Conservation (phyloP, 805 yeast genomes). For the Candida endomychidarum region DNA sequence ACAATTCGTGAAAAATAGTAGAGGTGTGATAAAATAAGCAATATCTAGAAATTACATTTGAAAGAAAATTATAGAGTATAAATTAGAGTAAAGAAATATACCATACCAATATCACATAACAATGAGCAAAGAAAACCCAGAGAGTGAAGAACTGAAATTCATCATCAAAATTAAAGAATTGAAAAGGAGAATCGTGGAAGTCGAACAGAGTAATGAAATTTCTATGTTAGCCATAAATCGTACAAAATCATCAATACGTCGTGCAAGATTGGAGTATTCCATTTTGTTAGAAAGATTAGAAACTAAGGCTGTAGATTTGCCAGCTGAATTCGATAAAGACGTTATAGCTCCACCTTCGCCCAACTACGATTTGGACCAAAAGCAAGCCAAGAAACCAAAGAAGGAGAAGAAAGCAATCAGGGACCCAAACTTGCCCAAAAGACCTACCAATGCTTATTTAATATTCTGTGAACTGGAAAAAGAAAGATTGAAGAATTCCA, state of each 20-base stretch:
- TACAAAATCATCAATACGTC: constrained; percentile 69
- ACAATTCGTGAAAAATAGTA: no score
- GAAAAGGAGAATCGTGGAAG: constrained; percentile 63
- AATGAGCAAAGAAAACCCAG: constrained; percentile 2
- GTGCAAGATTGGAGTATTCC: constrained; percentile 81
- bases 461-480: constrained; percentile 85
- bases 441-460: constrained; percentile 88
- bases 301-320: constrained; percentile 40
- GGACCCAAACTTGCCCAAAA: constrained; percentile 83
- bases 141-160: constrained; percentile 38
- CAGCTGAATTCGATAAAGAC: constrained; percentile 29
- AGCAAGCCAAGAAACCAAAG: constrained; percentile 17
- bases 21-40: no score
- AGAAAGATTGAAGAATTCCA: constrained; percentile 62
- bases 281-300: constrained; percentile 80
- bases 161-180: constrained; percentile 71
- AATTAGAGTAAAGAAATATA: background rate
- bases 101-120: no score
- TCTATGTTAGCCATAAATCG: constrained; percentile 75
- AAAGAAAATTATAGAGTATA: background rate
- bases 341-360: constrained; percentile 45
- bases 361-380: constrained; percentile 24
- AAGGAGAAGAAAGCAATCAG: constrained; percentile 30
- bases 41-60: no score
- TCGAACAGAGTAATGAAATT: constrained; percentile 76